Conservation (phyloP, 306 rosid species). For the Potentilla sterilis region DNA sequence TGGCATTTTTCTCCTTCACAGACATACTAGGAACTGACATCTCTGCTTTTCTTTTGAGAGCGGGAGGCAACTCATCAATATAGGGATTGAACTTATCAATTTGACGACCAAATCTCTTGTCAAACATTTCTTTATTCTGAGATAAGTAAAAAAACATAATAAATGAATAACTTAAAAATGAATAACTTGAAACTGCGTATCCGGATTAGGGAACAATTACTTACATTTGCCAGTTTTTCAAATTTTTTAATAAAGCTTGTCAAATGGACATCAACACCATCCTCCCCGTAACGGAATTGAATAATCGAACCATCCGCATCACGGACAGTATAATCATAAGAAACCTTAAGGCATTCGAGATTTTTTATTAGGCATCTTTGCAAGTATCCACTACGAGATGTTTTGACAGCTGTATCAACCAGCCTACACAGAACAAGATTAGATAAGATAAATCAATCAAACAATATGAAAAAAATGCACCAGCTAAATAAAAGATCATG, state of each 20-base stretch:
- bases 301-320: slow-evolving; percentile 89
- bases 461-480: not conserved
- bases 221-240: slow-evolving; percentile 66
- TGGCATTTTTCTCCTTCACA: slow-evolving; percentile 32
- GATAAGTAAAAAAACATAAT: slow-evolving; percentile 23
- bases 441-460: slow-evolving; percentile 21
- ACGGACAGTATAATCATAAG: slow-evolving; percentile 91
- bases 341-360: slow-evolving; percentile 77
- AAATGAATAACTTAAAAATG: slow-evolving; percentile 21
- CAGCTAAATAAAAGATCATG: not conserved
- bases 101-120: slow-evolving; percentile 50
- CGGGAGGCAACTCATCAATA: slow-evolving; percentile 62
- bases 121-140: slow-evolving; percentile 78
- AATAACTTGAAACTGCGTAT: slow-evolving; percentile 1
- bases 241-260: slow-evolving; percentile 74
- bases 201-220: slow-evolving; percentile 28
- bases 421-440: slow-evolving; percentile 48
- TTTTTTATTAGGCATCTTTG: slow-evolving; percentile 94
- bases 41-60: slow-evolving; percentile 58
- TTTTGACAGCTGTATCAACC: slow-evolving; percentile 97
- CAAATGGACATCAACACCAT: slow-evolving; percentile 93
- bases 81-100: slow-evolving; percentile 58
- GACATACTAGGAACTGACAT: slow-evolving; percentile 32
- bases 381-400: slow-evolving; percentile 96
- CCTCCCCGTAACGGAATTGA: slow-evolving; percentile 91